A percentile compares a stretch with the other conserved stretches of the same genome.
These are phyloP conservation scores for Jaapia argillacea DNA, from an alignment of 768 basidiomycete species.

Conservation along the genomic window DNA sequence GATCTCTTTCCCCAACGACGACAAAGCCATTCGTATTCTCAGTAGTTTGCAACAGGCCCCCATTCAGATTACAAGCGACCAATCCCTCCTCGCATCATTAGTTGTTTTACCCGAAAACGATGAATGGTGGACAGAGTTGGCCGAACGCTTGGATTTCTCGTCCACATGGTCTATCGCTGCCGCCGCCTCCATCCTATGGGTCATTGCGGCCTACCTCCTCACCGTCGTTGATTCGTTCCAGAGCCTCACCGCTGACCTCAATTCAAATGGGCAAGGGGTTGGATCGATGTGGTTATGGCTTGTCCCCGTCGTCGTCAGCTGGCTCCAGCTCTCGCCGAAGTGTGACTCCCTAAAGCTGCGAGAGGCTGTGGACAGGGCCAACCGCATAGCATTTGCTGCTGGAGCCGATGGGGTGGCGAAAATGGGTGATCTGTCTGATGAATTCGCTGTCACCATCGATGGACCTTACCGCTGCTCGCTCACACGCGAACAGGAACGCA, in stretches of 20 bases:
- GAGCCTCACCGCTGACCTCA: conserved; percentile 12
- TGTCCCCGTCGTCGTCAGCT: conserved; percentile 28
- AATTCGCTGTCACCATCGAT: neutral
- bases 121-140: conserved; percentile 28
- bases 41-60: too few species aligned
- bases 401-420: conserved; percentile 5
- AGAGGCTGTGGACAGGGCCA: conserved; percentile 19
- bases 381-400: conserved; percentile 17
- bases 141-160: conserved; percentile 22
- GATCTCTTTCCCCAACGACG: neutral
- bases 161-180: conserved; percentile 32
- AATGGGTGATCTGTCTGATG: conserved; percentile 1
- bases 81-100: conserved; percentile 26
- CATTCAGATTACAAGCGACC: conserved; percentile 18
- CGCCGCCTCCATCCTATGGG: conserved; percentile 31
- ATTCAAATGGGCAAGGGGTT: conserved; percentile 26
- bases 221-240: conserved; percentile 20
- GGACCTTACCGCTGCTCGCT: too few species aligned
- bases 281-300: conserved; percentile 36
- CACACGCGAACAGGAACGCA: conserved; percentile 9
- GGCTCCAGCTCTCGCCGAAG: conserved; percentile 30
- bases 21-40: conserved; percentile 31
- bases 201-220: conserved; percentile 31
- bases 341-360: conserved; percentile 23
- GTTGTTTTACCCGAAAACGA: conserved; percentile 32